Base-by-base conservation (phyloP, 768 basidiomycete genomes). In the Kwoniella shandongensis region DNA sequence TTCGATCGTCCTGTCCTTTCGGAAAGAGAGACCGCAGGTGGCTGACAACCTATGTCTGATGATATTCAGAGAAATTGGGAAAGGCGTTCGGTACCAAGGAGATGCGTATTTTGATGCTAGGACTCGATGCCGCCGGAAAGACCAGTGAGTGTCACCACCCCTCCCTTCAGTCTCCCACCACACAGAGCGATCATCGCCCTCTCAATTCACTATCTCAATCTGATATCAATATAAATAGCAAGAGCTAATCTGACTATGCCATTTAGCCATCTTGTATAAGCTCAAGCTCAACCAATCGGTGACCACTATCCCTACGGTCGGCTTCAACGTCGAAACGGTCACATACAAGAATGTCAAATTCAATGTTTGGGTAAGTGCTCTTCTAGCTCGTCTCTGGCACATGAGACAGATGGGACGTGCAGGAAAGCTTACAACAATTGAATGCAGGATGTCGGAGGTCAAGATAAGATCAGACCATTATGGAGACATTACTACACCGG, bases 401-500 rank as follows among this genome's bases (percentile, higher is more conserved):
- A 30, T 49, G 30, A 6, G 12, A 0, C 18, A 41, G 2, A 1
- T 15, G 3, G n/a, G 20, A 29, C 20, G 8, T 27, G 11, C 10
- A 17, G 38, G 1, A 23, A 17, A 38, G 51, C 39, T 22, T 15
- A 45, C 20, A 22, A 35, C 17, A 42, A 58, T 32, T 15, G 38
- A 20, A 87, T 89, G 6, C 89, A 91, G 91, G 91, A 96, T 74
- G 94, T 98, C 38, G 94, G 94, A 69, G 94, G 94, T n/a, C 94
- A 98, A 79, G 94, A 98, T 81, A 98, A 98, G 83, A 98, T 98
- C 73, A 84, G 94, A 48, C 94, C 94, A 23, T 81, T 98, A 39
- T 98, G 94, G 94, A 83, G 94, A 79, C 94, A 98, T 79, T 98
- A 98, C 79, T 98, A 97, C 80, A 97, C 94, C 12, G 94, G 94